Conservation (phyloP, 192 early-diverging fungal genomes). For the Bifiguratus adelaidae region DNA sequence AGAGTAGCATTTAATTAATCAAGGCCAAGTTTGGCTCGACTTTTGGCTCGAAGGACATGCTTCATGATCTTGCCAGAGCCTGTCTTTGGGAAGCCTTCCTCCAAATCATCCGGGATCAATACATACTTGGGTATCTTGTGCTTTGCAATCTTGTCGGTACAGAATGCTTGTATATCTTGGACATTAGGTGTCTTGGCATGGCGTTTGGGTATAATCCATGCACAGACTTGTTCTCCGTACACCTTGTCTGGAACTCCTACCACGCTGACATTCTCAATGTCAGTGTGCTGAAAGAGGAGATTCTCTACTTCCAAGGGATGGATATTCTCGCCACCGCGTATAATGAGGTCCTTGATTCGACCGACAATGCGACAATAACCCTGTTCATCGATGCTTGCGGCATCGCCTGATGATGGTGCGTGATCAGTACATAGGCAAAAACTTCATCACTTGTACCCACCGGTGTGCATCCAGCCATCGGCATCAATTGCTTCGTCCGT, state of each 20-base stretch:
- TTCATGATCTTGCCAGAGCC: conserved; percentile 36
- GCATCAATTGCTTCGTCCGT: no score
- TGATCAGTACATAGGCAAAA: conserved; percentile 14
- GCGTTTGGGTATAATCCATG: conserved; percentile 23
- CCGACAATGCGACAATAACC: conserved; percentile 36
- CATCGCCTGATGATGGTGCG: conserved; percentile 18
- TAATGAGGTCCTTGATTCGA: conserved; percentile 37
- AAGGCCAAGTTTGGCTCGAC: conserved; percentile 4
- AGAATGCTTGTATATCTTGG: conserved; percentile 24
- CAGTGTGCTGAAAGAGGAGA: conserved; percentile 21
- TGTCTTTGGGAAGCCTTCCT: conserved; percentile 24
- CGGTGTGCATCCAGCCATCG: no score
- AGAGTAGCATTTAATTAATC: no score
- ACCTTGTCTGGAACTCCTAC: conserved; percentile 29
- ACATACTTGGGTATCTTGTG: conserved; percentile 32
- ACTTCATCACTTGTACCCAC: no score
- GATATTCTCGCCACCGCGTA: conserved; percentile 41
- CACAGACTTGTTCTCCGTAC: conserved; percentile 35
- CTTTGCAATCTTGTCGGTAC: conserved; percentile 25
- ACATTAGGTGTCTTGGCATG: conserved; percentile 11
- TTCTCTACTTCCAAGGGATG: conserved; percentile 36
- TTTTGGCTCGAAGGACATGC: conserved; percentile 23
- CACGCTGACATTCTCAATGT: conserved; percentile 28
- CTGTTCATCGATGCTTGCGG: conserved; percentile 25
- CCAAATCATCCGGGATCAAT: conserved; percentile 15